Conservation (phyloP, 1,284 basidiomycete species). For the Golubevia sp. region DNA sequence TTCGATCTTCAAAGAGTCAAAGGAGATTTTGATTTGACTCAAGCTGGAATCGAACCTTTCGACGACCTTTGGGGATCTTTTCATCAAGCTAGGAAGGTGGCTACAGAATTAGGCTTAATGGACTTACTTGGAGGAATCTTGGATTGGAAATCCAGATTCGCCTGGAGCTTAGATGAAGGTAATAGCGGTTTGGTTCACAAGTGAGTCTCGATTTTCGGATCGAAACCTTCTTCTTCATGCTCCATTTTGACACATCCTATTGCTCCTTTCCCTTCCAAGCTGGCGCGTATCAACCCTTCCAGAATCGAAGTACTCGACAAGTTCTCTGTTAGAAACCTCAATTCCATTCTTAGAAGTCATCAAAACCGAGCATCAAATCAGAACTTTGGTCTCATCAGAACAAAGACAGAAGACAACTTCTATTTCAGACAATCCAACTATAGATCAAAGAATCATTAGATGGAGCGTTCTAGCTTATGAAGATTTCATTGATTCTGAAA, state of each 20-base stretch:
- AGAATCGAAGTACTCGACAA: slow-evolving; percentile 14
- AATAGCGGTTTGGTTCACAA: slow-evolving; percentile 24
- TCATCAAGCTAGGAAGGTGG: slow-evolving; percentile 9
- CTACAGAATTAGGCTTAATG: slow-evolving; percentile 4
- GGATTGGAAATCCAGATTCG: slow-evolving; percentile 2
- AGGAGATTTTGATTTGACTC: slow-evolving; percentile 11
- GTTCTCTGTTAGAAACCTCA: slow-evolving; percentile 9
- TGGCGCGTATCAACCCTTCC: slow-evolving; percentile 18
- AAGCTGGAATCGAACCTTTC: slow-evolving; percentile 25
- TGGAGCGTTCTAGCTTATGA: too few species aligned
- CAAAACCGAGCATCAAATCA: slow-evolving; percentile 14
- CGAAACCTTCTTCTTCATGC: neutral
- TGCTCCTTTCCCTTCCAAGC: neutral
- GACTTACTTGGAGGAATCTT: slow-evolving; percentile 5
- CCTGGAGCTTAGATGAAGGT: neutral
- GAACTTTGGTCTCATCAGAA: slow-evolving; percentile 16
- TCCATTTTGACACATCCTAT: neutral
- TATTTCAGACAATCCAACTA: too few species aligned
- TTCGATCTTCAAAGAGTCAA: slow-evolving; percentile 4
- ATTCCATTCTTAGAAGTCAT: slow-evolving; percentile 11
- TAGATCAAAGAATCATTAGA: too few species aligned
- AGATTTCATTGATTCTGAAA: too few species aligned
- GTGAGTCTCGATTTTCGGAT: neutral
- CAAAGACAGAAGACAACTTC: neutral
- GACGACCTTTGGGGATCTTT: slow-evolving; percentile 27